These are phyloP conservation scores for Dipteronia sinensis DNA, from an alignment of 345 rosid genomes.

Conservation along the genomic window DNA sequence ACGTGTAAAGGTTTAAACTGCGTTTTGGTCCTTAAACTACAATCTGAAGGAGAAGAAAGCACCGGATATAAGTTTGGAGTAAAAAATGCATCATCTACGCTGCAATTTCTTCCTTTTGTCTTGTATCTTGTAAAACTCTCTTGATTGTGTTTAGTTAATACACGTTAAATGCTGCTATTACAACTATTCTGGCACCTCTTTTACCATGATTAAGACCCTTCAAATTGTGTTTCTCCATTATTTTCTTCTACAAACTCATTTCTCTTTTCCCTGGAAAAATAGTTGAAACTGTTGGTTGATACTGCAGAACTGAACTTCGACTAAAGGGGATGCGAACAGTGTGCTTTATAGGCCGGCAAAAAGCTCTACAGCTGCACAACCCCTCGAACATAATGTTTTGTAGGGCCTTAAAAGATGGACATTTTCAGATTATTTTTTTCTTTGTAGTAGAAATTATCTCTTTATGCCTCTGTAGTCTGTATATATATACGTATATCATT, in stretches of 20 bases:
- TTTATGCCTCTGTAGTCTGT: slow-evolving; percentile 25
- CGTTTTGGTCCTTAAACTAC: neutral
- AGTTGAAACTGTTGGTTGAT: slow-evolving; percentile 16
- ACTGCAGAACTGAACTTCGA: neutral
- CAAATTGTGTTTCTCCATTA: neutral
- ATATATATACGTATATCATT: slow-evolving; percentile 8
- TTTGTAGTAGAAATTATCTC: slow-evolving; percentile 11
- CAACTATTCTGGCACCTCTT: neutral
- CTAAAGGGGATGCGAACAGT: neutral
- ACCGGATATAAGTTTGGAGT: neutral
- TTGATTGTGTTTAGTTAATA: neutral
- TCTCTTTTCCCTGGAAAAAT: neutral
- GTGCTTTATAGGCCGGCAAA: slow-evolving; percentile 5
- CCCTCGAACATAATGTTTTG: neutral
- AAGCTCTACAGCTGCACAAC: slow-evolving; percentile 6
- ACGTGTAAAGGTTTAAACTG: neutral
- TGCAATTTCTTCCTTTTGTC: neutral
- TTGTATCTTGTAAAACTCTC: neutral
- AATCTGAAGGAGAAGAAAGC: neutral
- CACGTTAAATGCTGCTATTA: neutral
- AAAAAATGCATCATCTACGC: too few relatives aligned
- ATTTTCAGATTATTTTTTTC: neutral
- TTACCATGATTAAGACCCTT: neutral
- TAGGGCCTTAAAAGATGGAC: slow-evolving; percentile 11
- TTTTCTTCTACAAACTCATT: slow-evolving; percentile 1